phyloP scores from a whole-genome alignment of 306 rosid genomes.

The Ormosia emarginata region DNA sequence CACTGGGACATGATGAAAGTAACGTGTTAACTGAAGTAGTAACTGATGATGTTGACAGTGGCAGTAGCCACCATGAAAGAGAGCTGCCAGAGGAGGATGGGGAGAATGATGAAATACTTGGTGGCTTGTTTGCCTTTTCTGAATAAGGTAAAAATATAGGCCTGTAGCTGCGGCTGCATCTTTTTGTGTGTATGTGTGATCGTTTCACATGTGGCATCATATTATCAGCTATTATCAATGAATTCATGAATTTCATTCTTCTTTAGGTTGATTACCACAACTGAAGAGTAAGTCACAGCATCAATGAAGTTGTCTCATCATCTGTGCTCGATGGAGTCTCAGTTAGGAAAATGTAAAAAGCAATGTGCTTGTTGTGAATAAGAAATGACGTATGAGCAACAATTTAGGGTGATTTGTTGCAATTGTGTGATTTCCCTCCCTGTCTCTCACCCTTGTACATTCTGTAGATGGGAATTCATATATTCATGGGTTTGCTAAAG shows the following conservation, averaged over 20 bases:
- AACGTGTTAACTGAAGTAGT: constrained; percentile 40
- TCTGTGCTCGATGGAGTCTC: constrained; percentile 3
- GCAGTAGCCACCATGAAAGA: constrained; percentile 41
- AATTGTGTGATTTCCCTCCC: constrained; percentile 3
- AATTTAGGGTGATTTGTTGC: constrained; percentile 6
- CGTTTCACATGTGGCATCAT: not conserved
- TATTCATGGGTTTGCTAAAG: constrained; percentile 29
- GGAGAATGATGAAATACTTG: constrained; percentile 56
- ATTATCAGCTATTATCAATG: not conserved
- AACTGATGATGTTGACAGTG: constrained; percentile 54
- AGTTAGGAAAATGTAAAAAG: constrained; percentile 1
- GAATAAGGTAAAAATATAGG: constrained; percentile 50
- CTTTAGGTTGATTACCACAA: constrained; percentile 25
- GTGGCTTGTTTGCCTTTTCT: constrained; percentile 61
- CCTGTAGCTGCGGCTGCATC: constrained; percentile 13
- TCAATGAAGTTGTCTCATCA: constrained; percentile 19
- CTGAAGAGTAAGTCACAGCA: not conserved
- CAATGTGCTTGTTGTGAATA: constrained; percentile 20
- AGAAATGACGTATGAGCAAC: constrained; percentile 18
- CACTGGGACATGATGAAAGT: constrained; percentile 37
- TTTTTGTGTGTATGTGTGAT: too few species aligned
- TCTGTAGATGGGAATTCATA: constrained; percentile 34
- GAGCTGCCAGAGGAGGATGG: constrained; percentile 40
- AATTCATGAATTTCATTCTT: not conserved
- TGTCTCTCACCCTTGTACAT: constrained; percentile 37